Conservation (phyloP, 306 rosid species). For the Begonia peltatifolia region DNA sequence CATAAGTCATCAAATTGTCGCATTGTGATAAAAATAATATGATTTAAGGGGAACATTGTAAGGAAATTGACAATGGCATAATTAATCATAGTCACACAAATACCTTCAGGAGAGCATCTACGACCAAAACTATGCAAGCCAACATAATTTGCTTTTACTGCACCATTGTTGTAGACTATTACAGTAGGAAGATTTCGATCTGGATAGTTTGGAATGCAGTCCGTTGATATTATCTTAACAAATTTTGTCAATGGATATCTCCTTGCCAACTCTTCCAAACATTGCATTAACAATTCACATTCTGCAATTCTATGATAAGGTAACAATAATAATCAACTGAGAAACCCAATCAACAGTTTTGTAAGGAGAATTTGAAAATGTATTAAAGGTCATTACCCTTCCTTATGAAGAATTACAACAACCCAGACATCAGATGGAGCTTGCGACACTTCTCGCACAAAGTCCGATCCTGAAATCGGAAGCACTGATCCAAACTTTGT, state of each 20-base stretch:
- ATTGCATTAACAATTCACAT: slow-evolving; percentile 71
- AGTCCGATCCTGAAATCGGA: slow-evolving; percentile 91
- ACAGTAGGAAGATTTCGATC: slow-evolving; percentile 82
- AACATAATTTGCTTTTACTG: slow-evolving; percentile 78
- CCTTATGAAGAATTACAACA: slow-evolving; percentile 86
- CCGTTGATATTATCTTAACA: slow-evolving; percentile 88
- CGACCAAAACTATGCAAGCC: slow-evolving; percentile 70
- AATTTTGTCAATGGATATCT: slow-evolving; percentile 89
- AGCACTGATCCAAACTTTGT: slow-evolving; percentile 68
- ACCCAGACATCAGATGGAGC: slow-evolving; percentile 99
- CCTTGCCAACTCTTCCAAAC: slow-evolving; percentile 68
- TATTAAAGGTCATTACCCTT: slow-evolving; percentile 39
- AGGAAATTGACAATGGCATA: not conserved
- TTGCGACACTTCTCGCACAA: slow-evolving; percentile 90
- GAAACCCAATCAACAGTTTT: too few species aligned
- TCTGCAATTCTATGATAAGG: slow-evolving; percentile 43
- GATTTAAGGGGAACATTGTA: not conserved
- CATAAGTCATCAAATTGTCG: not conserved
- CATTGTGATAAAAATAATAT: not conserved
- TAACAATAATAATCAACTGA: not conserved
- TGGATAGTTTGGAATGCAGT: slow-evolving; percentile 89
- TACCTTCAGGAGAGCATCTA: slow-evolving; percentile 96
- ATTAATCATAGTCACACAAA: slow-evolving; percentile 1
- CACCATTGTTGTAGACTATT: slow-evolving; percentile 82
- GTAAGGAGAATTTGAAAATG: too few species aligned